phyloP scores from a whole-genome alignment of 2,329 filamentous ascomycete genomes.

The Colletotrichum somersetense region DNA sequence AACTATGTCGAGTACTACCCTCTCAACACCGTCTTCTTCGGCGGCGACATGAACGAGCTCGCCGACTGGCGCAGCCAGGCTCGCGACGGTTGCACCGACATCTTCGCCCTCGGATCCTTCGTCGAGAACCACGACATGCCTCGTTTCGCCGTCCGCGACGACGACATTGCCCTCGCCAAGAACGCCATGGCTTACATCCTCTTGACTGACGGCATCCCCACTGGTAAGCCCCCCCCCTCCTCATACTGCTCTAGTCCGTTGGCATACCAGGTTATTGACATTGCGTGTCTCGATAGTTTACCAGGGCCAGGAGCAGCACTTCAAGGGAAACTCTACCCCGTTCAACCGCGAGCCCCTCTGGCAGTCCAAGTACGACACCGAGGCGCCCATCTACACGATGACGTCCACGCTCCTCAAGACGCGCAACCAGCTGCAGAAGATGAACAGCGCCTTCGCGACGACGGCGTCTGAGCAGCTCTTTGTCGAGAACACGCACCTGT shows the following conservation, averaged over 20 bases:
- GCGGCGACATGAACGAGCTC: constrained; percentile 49
- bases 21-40: constrained; percentile 31
- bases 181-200: constrained; percentile 73
- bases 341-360: constrained; percentile 71
- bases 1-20: constrained; percentile 68
- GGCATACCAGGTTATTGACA: neutral
- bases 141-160: constrained; percentile 62
- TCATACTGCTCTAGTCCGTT: neutral
- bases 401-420: constrained; percentile 32
- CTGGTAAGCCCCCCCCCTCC: constrained; percentile 46
- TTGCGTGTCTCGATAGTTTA: constrained; percentile 58
- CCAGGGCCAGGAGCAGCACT: constrained; percentile 75
- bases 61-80: constrained; percentile 42
- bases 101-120: constrained; percentile 56
- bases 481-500: constrained; percentile 37
- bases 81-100: constrained; percentile 45
- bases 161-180: constrained; percentile 67
- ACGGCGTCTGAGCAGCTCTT: constrained; percentile 39
- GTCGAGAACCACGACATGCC: constrained; percentile 70
- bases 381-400: constrained; percentile 59
- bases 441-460: constrained; percentile 26
- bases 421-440: constrained; percentile 35
- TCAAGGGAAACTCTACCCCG: constrained; percentile 59
- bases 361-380: constrained; percentile 64
- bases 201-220: constrained; percentile 71